Conservation (phyloP, 2,329 filamentous ascomycete genomes). For the Aspergillus sp. region DNA sequence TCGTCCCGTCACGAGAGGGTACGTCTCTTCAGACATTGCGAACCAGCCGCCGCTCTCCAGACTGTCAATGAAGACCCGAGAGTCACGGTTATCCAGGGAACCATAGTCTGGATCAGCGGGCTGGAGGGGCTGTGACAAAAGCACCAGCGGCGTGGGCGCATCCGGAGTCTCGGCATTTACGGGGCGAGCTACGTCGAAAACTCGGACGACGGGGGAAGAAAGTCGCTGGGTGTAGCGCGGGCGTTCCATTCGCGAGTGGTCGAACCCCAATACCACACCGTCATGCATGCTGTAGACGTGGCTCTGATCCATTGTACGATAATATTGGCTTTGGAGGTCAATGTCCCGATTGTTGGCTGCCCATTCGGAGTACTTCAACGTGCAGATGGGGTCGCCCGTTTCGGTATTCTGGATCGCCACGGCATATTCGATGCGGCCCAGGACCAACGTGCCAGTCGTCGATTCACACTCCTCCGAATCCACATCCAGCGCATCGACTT, state of each 20-base stretch:
- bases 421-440: constrained; percentile 82
- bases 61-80: constrained; percentile 74
- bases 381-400: constrained; percentile 69
- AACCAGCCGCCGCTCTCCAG: constrained; percentile 87
- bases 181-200: constrained; percentile 79
- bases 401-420: constrained; percentile 71
- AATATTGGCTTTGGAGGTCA: constrained; percentile 78
- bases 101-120: constrained; percentile 40
- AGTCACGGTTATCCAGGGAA: constrained; percentile 43
- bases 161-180: constrained; percentile 57
- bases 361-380: constrained; percentile 90
- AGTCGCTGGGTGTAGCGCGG: constrained; percentile 61
- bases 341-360: constrained; percentile 81
- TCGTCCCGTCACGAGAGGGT: constrained; percentile 72
- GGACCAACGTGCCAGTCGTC: constrained; percentile 66
- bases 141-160: constrained; percentile 57
- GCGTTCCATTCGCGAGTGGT: constrained; percentile 49
- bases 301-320: constrained; percentile 67
- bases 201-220: constrained; percentile 68
- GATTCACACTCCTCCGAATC: constrained; percentile 64
- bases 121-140: constrained; percentile 76
- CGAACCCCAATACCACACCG: constrained; percentile 72
- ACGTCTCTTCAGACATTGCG: constrained; percentile 76
- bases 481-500: constrained; percentile 51
- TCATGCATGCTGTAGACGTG: constrained; percentile 85